Base-by-base conservation (phyloP, 2,329 filamentous ascomycete genomes). In the Cadophora malorum region DNA sequence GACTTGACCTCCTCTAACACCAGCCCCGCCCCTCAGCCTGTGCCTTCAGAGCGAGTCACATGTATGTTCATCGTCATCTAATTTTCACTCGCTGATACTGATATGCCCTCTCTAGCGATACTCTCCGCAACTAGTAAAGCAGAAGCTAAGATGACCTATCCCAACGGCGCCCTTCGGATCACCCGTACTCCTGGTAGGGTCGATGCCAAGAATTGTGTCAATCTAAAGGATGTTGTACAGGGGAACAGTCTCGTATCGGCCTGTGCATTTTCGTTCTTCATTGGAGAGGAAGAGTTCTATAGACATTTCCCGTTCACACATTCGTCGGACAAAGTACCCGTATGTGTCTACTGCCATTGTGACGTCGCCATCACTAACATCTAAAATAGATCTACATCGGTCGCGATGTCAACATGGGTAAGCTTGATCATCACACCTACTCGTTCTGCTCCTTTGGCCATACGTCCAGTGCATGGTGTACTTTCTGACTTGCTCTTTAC, bases 141-240 rank as follows among this genome's bases (percentile, higher is more conserved):
- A 59, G 64, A 63, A 35, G 45, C 55, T 25, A 56, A 38, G 12
- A 68, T 70, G 2, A 64, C 21, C 8, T 70, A 66, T 66, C 63
- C 63, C 14, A 47, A 68, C 49, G 68, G 68, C 3, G 65, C 65
- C 4, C 45, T 70, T 23, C 65, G 68, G 25, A 67, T 70, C 23
- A 70, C 68, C 38, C 65, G 68, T 5, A 70, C 68, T 28, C 68
- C 68, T 31, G 68, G 68, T 52, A 63, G 68, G 45, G 35, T 28
- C 6, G 58, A 45, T 14, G 33, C 52, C 16, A 70, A 70, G 63
- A 70, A 70, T 49, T 70, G 68, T 23, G 45, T 70, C 63, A 68
- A 66, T 41, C 38, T 70, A 1, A 31, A 65, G 52, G 67, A 69
- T 33, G 45, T 67, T 8, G 63, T 69, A n/a, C 61, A 69, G 31